Conservation (phyloP, 129 eudicot species). For the Oenanthe sinensis region DNA sequence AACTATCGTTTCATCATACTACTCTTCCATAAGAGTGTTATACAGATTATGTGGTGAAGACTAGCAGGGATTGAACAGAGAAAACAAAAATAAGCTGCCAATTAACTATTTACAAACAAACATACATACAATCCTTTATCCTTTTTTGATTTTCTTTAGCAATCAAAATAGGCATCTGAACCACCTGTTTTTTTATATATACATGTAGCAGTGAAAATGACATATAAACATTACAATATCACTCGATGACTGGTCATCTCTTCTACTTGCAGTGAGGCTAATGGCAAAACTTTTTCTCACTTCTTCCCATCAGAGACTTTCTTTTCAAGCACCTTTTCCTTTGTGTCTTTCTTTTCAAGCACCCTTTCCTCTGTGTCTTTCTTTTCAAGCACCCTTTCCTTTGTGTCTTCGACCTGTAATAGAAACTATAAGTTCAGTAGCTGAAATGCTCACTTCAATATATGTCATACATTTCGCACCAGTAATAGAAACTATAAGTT, state of each 20-base stretch:
- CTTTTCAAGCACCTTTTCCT: conserved; percentile 1
- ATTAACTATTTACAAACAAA: neutral
- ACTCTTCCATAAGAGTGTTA: too few relatives aligned
- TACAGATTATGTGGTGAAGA: neutral
- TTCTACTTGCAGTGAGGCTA: neutral
- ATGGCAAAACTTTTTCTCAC: neutral
- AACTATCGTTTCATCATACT: neutral
- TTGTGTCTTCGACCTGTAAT: conserved; percentile 1
- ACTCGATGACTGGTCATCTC: neutral
- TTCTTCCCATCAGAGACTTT: neutral
- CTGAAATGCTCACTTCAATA: neutral
- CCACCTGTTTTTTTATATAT: neutral
- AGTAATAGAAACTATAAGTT: too few relatives aligned
- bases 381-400: neutral
- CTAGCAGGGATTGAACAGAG: neutral
- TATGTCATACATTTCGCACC: neutral
- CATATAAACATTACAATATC: neutral
- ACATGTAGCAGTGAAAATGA: neutral
- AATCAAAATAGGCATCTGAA: conserved; percentile 5
- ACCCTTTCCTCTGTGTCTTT: neutral
- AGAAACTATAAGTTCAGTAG: neutral
- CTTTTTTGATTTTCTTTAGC: neutral
- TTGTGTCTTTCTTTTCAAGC: neutral
- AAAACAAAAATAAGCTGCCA: neutral
- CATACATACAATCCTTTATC: neutral